Evolutionary conservation across 2,329 filamentous ascomycete species (phyloP).

Genomic region (Scopulariopsis brevicaulis): DNA sequence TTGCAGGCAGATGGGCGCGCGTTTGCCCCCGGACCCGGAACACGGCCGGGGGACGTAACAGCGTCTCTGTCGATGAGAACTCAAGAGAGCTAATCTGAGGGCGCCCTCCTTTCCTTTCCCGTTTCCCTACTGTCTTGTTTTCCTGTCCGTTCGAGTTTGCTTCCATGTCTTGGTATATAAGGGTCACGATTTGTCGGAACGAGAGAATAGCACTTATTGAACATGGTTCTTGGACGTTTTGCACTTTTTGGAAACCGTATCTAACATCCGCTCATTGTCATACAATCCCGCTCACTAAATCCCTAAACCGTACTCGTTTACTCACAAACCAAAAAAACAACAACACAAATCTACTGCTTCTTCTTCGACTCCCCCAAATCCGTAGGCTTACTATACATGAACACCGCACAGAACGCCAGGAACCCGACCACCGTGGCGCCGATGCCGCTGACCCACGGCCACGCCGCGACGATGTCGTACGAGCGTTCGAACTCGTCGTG

Average conservation of each 20-base stretch:
- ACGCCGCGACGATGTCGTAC: constrained; percentile 80
- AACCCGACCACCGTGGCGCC: constrained; percentile 75
- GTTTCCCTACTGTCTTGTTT: neutral
- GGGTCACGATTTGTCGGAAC: too few species aligned
- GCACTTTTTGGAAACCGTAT: neutral
- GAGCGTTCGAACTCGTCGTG: constrained; percentile 94
- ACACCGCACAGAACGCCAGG: constrained; percentile 73
- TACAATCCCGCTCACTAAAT: neutral
- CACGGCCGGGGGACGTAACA: neutral
- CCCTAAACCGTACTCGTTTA: neutral
- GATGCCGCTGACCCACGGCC: constrained; percentile 89
- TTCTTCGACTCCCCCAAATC: constrained; percentile 27
- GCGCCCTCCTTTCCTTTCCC: constrained; percentile 12
- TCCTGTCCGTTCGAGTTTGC: neutral
- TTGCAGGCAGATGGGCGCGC: constrained; percentile 29
- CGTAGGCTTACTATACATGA: constrained; percentile 60
- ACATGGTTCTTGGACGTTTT: too few species aligned
- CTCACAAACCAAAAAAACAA: neutral
- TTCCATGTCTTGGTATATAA: neutral
- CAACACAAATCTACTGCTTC: constrained; percentile 23
- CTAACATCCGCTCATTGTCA: neutral
- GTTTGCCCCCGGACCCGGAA: neutral
- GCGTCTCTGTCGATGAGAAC: constrained; percentile 36
- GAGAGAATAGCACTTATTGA: neutral
- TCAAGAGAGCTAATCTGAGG: constrained; percentile 47